A percentile compares a stretch with the other conserved stretches of the same genome.
These are phyloP conservation scores for Aspergillus latus DNA, from an alignment of 2,329 filamentous ascomycete genomes.

Conservation along the genomic window DNA sequence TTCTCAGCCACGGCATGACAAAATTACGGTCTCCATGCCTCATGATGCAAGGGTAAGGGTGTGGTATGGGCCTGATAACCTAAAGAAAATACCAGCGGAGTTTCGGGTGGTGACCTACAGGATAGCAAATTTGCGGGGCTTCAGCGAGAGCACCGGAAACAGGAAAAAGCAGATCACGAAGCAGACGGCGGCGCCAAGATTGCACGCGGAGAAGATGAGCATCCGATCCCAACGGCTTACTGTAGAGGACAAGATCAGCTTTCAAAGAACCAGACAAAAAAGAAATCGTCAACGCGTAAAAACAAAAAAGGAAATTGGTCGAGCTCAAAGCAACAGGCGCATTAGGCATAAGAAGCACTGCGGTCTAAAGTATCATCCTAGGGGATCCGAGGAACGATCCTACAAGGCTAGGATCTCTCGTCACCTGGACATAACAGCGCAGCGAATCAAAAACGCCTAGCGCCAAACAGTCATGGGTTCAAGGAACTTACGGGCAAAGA, in stretches of 20 bases:
- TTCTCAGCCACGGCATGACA: conserved; percentile 27
- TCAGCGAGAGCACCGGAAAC: conserved; percentile 76
- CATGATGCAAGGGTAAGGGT: conserved; percentile 18
- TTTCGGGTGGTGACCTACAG: conserved; percentile 67
- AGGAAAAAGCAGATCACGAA: conserved; percentile 89
- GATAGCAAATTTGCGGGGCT: conserved; percentile 91
- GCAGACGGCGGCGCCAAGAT: conserved; percentile 82
- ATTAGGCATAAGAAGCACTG: conserved; percentile 1
- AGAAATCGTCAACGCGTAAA: conserved; percentile 1
- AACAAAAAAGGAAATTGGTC: conserved; percentile 1
- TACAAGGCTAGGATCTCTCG: conserved; percentile 39
- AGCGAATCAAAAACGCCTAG: conserved; percentile 22
- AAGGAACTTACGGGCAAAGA: conserved; percentile 81
- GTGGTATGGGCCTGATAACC: conserved; percentile 13
- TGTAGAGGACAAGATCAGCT: conserved; percentile 45
- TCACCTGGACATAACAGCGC: conserved; percentile 34
- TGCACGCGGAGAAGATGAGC: conserved; percentile 87
- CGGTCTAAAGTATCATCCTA: conserved; percentile 7
- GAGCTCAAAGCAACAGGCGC: conserved; percentile 1
- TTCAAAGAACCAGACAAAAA: conserved; percentile 9
- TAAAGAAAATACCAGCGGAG: conserved; percentile 13
- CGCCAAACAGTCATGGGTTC: conserved; percentile 23
- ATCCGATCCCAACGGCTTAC: conserved; percentile 97
- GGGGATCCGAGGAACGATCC: conserved; percentile 28
- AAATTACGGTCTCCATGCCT: conserved; percentile 20